Conservation (phyloP, 2,329 filamentous ascomycete genomes). For the Penicillium palitans region DNA sequence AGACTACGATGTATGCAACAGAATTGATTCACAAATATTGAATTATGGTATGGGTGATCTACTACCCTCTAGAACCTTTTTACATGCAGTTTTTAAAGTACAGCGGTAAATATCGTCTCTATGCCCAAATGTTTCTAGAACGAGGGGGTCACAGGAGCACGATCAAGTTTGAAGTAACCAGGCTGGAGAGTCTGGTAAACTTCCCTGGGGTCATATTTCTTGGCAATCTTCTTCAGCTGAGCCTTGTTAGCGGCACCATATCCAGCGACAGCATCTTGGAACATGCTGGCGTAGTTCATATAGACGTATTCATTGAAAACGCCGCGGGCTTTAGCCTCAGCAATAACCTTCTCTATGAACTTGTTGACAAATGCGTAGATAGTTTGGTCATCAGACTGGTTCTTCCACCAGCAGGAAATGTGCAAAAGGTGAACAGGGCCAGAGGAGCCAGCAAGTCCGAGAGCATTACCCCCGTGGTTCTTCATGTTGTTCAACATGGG, state of each 20-base stretch:
- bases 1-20: neutral
- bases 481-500: slow-evolving; percentile 32
- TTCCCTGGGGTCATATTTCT: slow-evolving; percentile 43
- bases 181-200: slow-evolving; percentile 46
- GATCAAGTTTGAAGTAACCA: slow-evolving; percentile 48
- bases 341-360: slow-evolving; percentile 30
- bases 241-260: slow-evolving; percentile 44
- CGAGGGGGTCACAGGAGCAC: slow-evolving; percentile 8
- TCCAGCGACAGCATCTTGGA: slow-evolving; percentile 44
- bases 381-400: slow-evolving; percentile 33
- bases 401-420: slow-evolving; percentile 33
- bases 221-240: slow-evolving; percentile 34
- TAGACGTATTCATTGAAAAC: slow-evolving; percentile 42
- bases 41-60: neutral
- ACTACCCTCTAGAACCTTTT: neutral
- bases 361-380: slow-evolving; percentile 29
- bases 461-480: slow-evolving; percentile 37
- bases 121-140: neutral
- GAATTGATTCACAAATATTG: neutral
- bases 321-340: slow-evolving; percentile 31
- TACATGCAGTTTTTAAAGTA: neutral
- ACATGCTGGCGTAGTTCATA: slow-evolving; percentile 51
- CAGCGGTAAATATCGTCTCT: neutral
- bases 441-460: slow-evolving; percentile 32
- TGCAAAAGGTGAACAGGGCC: slow-evolving; percentile 32